These are phyloP conservation scores for Trichoderma arundinaceum DNA, from an alignment of 2,329 filamentous ascomycete species.

Conservation along the genomic window DNA sequence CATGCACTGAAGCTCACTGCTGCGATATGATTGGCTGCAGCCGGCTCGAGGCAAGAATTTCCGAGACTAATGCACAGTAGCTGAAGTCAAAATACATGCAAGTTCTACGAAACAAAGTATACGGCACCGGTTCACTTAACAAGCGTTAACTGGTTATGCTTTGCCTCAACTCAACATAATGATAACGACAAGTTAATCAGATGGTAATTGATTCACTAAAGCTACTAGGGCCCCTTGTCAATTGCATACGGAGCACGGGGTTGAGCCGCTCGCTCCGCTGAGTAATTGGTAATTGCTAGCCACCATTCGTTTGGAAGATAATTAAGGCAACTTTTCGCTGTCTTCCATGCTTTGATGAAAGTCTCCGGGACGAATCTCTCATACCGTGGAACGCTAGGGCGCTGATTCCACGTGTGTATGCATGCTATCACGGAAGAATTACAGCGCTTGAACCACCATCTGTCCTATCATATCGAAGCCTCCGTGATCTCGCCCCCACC, in stretches of 20 bases:
- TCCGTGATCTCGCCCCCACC: neutral
- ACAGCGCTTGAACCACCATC: neutral
- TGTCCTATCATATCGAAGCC: neutral
- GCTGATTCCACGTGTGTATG: neutral
- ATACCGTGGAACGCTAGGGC: neutral
- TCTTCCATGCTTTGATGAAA: neutral
- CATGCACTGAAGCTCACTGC: neutral
- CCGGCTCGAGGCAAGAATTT: neutral
- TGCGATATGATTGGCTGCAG: constrained; percentile 1
- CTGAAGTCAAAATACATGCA: neutral
- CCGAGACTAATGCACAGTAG: constrained; percentile 4
- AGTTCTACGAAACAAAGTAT: neutral
- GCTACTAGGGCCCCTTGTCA: neutral
- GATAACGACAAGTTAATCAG: neutral
- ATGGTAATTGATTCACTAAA: neutral
- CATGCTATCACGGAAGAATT: too few species aligned
- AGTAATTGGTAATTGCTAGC: neutral
- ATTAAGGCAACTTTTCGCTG: neutral
- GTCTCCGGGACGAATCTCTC: neutral
- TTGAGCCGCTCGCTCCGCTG: constrained; percentile 1
- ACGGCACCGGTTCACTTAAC: neutral
- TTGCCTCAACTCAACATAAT: neutral
- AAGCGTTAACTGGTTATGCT: neutral
- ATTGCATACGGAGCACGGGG: neutral
- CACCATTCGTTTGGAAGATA: neutral